Evolutionary conservation across 306 rosid genomes (phyloP).

Genomic region (Prunus mume): DNA sequence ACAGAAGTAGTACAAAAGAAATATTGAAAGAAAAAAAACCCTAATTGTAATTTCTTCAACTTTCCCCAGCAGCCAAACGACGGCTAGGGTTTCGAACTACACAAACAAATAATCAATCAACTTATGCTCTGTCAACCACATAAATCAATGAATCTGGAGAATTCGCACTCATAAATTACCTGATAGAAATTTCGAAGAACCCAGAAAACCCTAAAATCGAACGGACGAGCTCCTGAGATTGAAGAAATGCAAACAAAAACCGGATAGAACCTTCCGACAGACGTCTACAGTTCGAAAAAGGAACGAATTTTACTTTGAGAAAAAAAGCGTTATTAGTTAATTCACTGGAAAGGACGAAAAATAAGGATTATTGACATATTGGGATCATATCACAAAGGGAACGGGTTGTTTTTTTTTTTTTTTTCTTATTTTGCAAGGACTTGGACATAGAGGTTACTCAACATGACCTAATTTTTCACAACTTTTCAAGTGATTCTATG

Average conservation of each 20-base stretch:
- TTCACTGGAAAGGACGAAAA: neutral
- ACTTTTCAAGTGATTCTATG: neutral
- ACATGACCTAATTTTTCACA: conserved; percentile 5
- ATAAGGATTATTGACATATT: neutral
- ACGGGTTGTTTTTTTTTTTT: neutral
- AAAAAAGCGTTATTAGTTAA: conserved; percentile 9
- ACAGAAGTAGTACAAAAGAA: neutral
- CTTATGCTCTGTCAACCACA: neutral
- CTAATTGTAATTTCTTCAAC: neutral
- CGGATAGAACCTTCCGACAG: conserved; percentile 51
- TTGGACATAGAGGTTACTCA: conserved; percentile 6
- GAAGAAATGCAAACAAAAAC: conserved; percentile 20
- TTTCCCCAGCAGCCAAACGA: conserved; percentile 17
- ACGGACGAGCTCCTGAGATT: conserved; percentile 14
- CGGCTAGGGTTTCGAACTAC: conserved; percentile 16
- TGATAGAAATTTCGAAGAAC: conserved; percentile 4
- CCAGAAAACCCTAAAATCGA: conserved; percentile 16
- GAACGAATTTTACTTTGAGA: conserved; percentile 37
- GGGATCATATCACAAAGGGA: neutral
- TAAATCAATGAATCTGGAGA: conserved; percentile 1
- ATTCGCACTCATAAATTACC: conserved; percentile 18
- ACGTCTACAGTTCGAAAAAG: conserved; percentile 37
- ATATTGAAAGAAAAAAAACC: neutral
- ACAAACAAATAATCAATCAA: conserved; percentile 3
- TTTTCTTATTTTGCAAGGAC: neutral